phyloP scores from a whole-genome alignment of 768 basidiomycete species.

The Phylloporus scabripes region DNA sequence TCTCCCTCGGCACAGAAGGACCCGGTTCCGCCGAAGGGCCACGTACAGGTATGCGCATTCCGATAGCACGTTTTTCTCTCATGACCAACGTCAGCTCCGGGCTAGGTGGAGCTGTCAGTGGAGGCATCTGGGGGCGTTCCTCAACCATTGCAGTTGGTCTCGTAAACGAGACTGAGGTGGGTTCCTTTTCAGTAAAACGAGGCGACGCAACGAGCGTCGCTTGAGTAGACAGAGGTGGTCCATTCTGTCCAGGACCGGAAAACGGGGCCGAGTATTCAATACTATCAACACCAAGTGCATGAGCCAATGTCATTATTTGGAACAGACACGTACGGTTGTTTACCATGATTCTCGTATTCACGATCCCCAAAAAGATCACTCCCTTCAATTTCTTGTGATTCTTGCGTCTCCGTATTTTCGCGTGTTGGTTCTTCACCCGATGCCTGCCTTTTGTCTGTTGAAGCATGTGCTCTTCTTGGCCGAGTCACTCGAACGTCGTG shows the following conservation, averaged over 20 bases:
- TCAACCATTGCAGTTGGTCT: background rate
- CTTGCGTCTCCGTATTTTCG: background rate
- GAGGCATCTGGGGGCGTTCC: background rate
- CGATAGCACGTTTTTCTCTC: background rate
- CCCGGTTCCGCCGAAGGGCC: slow-evolving; percentile 14
- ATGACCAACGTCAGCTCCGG: slow-evolving; percentile 8
- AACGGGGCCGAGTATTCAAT: background rate
- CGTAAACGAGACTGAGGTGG: too few relatives aligned
- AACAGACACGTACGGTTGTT: slow-evolving; percentile 12
- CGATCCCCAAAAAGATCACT: slow-evolving; percentile 22
- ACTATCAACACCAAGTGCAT: slow-evolving; percentile 3
- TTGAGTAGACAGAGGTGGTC: slow-evolving; percentile 19
- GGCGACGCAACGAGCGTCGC: slow-evolving; percentile 24
- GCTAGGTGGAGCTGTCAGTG: slow-evolving; percentile 1
- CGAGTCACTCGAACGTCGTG: background rate
- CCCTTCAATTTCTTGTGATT: slow-evolving; percentile 10
- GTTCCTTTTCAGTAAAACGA: background rate
- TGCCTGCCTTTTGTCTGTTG: background rate
- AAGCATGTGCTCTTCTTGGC: slow-evolving; percentile 15
- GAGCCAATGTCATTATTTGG: background rate
- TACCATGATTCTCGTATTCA: background rate
- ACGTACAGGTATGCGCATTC: slow-evolving; percentile 2
- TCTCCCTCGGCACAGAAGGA: slow-evolving; percentile 2
- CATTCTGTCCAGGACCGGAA: background rate
- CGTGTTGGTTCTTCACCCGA: slow-evolving; percentile 1